A percentile compares a stretch with the other conserved stretches of the same genome.
These are phyloP conservation scores for Oryza punctata DNA, from an alignment of 176 grass and related monocot species.

Conservation along the genomic window DNA sequence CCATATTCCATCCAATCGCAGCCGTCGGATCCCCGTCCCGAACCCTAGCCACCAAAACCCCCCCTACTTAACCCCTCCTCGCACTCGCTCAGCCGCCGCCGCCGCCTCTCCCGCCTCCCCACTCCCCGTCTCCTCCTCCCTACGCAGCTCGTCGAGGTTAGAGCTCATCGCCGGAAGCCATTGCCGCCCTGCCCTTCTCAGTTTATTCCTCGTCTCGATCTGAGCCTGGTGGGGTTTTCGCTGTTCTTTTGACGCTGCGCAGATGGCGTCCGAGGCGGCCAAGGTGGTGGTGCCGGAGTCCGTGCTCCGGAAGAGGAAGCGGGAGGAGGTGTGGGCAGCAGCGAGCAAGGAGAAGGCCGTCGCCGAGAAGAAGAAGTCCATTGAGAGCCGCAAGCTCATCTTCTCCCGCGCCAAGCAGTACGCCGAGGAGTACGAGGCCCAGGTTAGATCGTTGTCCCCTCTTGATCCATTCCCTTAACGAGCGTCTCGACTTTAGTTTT, in stretches of 20 bases:
- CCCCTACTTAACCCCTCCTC: conserved; percentile 8
- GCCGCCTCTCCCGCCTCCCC: background rate
- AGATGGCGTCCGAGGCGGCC: conserved; percentile 65
- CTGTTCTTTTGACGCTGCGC: background rate
- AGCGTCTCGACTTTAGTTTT: too few species aligned
- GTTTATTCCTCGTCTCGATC: background rate
- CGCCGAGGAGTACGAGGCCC: conserved; percentile 70
- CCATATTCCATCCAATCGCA: background rate
- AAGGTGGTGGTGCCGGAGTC: conserved; percentile 72
- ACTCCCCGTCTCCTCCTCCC: background rate
- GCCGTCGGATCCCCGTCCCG: conserved; percentile 41
- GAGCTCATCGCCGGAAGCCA: background rate
- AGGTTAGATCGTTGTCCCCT: conserved; percentile 41
- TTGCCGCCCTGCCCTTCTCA: too few species aligned
- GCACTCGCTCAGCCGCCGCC: background rate
- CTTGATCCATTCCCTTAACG: background rate
- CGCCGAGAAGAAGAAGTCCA: conserved; percentile 50
- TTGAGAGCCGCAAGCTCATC: conserved; percentile 63
- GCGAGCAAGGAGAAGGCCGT: conserved; percentile 65
- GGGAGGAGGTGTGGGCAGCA: conserved; percentile 63
- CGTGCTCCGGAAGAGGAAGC: conserved; percentile 69
- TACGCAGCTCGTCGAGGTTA: conserved; percentile 41
- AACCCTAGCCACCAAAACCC: conserved; percentile 48
- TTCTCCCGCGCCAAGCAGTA: conserved; percentile 64
- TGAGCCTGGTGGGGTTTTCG: background rate